phyloP scores from a whole-genome alignment of 2,329 filamentous ascomycete species.

The Fusarium penzigii region DNA sequence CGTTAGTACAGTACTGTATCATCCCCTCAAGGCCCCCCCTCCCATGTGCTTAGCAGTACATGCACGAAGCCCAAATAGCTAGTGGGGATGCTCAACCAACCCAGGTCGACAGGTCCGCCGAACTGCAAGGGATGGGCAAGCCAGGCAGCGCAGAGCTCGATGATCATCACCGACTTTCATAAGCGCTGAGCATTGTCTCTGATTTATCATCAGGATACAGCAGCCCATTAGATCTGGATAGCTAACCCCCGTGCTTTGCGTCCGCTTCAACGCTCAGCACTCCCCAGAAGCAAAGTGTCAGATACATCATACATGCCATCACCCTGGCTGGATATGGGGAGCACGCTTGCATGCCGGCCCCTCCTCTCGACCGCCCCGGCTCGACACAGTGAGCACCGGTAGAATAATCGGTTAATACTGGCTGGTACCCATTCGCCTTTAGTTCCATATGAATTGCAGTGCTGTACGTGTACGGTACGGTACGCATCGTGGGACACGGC shows the following conservation, averaged over 20 bases:
- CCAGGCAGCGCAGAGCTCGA: background rate
- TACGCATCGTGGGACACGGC: too few species aligned
- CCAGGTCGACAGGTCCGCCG: slow-evolving; percentile 19
- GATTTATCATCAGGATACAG: background rate
- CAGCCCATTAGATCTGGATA: background rate
- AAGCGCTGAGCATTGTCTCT: background rate
- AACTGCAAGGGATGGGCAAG: slow-evolving; percentile 22
- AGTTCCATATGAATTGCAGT: background rate
- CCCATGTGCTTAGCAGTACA: slow-evolving; percentile 26
- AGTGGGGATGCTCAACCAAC: slow-evolving; percentile 17
- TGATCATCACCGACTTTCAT: background rate
- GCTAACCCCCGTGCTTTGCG: too few species aligned
- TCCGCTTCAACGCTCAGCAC: too few species aligned
- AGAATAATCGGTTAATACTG: background rate
- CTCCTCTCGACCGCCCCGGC: too few species aligned
- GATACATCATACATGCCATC: too few species aligned
- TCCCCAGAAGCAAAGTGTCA: too few species aligned
- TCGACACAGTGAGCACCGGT: background rate
- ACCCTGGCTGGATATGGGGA: too few species aligned
- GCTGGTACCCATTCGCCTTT: background rate
- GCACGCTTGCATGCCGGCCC: too few species aligned
- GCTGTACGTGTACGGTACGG: too few species aligned
- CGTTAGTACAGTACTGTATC: background rate
- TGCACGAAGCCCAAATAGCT: slow-evolving; percentile 24
- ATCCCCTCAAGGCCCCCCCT: slow-evolving; percentile 20